These are phyloP conservation scores for Tetradesmus lagerheimii DNA, from an alignment of 139 green algal genomes.

Conservation along the genomic window DNA sequence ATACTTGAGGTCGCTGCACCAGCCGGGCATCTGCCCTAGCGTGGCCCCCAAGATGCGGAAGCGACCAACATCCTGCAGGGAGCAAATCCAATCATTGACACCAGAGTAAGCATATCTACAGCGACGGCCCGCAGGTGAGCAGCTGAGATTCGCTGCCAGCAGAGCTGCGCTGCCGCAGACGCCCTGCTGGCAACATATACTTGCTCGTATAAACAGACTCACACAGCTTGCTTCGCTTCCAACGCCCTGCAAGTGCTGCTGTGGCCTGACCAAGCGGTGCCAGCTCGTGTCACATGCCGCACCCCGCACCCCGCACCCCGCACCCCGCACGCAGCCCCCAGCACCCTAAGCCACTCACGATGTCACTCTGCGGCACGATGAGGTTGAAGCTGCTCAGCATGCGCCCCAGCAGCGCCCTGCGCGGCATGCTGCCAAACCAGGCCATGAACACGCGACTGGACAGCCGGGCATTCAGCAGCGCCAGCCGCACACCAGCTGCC, in stretches of 20 bases:
- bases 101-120: neutral
- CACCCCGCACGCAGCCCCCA: too few species aligned
- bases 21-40: slow-evolving; percentile 74
- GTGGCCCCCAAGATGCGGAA: slow-evolving; percentile 74
- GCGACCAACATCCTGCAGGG: slow-evolving; percentile 66
- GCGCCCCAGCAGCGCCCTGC: slow-evolving; percentile 48
- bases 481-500: slow-evolving; percentile 52
- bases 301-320: too few species aligned
- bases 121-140: neutral
- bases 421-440: slow-evolving; percentile 52
- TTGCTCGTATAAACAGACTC: too few species aligned
- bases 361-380: slow-evolving; percentile 70
- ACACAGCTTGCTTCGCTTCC: too few species aligned
- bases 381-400: slow-evolving; percentile 64
- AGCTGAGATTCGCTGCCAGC: neutral
- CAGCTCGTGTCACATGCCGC: too few species aligned
- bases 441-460: slow-evolving; percentile 53
- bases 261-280: too few species aligned
- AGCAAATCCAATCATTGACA: neutral
- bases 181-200: too few species aligned
- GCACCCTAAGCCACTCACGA: slow-evolving; percentile 63
- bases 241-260: too few species aligned
- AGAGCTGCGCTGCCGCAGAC: neutral
- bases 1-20: slow-evolving; percentile 73
- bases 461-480: slow-evolving; percentile 69